Conservation (phyloP, 257 asterid genomes). For the Fraxinus anomala region DNA sequence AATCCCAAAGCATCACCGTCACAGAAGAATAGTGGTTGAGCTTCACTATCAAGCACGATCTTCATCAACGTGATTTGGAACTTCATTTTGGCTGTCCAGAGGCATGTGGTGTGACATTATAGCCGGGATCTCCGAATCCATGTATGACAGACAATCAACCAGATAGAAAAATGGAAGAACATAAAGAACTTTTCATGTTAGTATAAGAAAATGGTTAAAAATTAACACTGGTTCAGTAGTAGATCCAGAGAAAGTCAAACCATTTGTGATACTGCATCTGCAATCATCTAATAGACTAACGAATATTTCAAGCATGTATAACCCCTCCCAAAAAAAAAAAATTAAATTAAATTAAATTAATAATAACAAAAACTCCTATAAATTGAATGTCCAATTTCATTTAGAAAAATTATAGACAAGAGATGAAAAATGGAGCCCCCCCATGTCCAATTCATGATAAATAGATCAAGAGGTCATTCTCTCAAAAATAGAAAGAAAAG, state of each 20-base stretch:
- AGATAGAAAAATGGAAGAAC: slow-evolving; percentile 8
- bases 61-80: slow-evolving; percentile 7
- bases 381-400: not conserved
- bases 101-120: slow-evolving; percentile 64
- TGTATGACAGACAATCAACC: slow-evolving; percentile 39
- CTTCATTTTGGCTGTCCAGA: slow-evolving; percentile 38
- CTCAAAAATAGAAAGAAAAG: not conserved
- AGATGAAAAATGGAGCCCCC: not conserved
- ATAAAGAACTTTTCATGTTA: not conserved
- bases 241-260: not conserved
- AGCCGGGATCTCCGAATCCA: slow-evolving; percentile 57
- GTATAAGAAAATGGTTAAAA: not conserved
- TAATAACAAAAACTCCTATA: not conserved
- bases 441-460: no score
- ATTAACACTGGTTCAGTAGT: not conserved
- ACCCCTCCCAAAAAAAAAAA: not conserved
- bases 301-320: not conserved
- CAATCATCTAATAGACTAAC: not conserved
- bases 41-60: not conserved
- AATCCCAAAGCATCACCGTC: not conserved
- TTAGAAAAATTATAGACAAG: not conserved
- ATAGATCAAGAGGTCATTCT: not conserved
- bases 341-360: not conserved
- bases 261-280: not conserved
- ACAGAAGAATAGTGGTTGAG: not conserved